These are phyloP conservation scores for Diophrys sp. DNA, from an alignment of 73 alveolate species.

Conservation along the genomic window DNA sequence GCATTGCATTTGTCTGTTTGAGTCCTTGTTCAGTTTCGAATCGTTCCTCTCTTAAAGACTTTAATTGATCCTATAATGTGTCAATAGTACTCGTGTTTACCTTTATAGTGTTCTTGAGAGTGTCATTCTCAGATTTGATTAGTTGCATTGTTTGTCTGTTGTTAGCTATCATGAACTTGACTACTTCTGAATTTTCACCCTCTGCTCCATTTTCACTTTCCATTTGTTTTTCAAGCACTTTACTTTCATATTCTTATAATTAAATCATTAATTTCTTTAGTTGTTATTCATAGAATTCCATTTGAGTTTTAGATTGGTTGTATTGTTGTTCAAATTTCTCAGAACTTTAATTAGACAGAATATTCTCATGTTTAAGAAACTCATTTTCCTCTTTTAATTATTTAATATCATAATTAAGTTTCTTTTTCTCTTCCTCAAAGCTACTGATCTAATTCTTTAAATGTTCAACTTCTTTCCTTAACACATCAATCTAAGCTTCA, in stretches of 20 bases:
- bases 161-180: neutral
- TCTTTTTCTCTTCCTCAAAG: no score
- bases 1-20: neutral
- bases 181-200: neutral
- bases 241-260: neutral
- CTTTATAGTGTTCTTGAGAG: neutral
- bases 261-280: neutral
- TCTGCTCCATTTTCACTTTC: neutral
- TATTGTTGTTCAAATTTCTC: neutral
- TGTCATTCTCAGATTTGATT: neutral
- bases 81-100: neutral
- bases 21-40: no score
- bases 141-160: neutral
- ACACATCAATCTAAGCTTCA: neutral
- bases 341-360: neutral
- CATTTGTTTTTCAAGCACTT: no score
- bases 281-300: neutral
- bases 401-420: no score
- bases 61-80: no score
- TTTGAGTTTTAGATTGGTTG: neutral
- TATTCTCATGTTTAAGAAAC: neutral
- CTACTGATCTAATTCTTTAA: neutral
- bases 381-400: neutral
- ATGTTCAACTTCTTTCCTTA: neutral
- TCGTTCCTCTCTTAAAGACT: no score